phyloP scores from a whole-genome alignment of 2,329 filamentous ascomycete species.

The Cordyceps militaris region DNA sequence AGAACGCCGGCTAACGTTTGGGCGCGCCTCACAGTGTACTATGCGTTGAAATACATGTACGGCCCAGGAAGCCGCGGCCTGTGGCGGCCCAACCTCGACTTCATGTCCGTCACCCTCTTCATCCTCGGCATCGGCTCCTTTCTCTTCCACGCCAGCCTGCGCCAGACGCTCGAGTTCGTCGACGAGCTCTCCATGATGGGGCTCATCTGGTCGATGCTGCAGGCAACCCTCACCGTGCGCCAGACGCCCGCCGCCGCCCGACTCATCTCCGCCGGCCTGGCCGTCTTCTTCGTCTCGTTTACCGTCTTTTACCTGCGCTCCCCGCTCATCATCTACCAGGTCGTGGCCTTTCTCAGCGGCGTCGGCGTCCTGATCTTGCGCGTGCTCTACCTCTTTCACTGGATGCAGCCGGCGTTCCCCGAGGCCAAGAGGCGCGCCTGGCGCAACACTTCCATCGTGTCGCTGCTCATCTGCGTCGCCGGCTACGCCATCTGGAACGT shows the following conservation, averaged over 20 bases:
- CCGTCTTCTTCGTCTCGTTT: constrained; percentile 33
- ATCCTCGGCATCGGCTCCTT: constrained; percentile 36
- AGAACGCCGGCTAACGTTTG: too few relatives aligned
- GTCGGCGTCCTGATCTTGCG: constrained; percentile 27
- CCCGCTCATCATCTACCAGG: constrained; percentile 37
- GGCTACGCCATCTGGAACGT: constrained; percentile 51
- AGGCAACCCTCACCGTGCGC: constrained; percentile 39
- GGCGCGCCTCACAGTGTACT: constrained; percentile 29
- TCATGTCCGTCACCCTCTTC: constrained; percentile 35
- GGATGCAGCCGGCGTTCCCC: constrained; percentile 23
- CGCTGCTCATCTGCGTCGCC: constrained; percentile 30
- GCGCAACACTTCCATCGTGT: constrained; percentile 21
- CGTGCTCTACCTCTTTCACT: constrained; percentile 29
- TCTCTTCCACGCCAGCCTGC: constrained; percentile 38
- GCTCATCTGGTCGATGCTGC: constrained; percentile 44
- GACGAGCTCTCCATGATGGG: constrained; percentile 55
- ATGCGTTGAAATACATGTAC: constrained; percentile 33
- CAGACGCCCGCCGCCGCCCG: constrained; percentile 29
- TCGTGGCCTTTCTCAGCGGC: constrained; percentile 29
- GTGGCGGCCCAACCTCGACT: constrained; percentile 28
- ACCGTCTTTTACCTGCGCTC: constrained; percentile 36
- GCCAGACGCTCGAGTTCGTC: constrained; percentile 36
- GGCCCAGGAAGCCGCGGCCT: constrained; percentile 24
- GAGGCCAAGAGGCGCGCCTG: constrained; percentile 21
- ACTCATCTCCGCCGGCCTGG: constrained; percentile 31